Conservation (phyloP, 441 rosid genomes). For the Raphanus hybrid region DNA sequence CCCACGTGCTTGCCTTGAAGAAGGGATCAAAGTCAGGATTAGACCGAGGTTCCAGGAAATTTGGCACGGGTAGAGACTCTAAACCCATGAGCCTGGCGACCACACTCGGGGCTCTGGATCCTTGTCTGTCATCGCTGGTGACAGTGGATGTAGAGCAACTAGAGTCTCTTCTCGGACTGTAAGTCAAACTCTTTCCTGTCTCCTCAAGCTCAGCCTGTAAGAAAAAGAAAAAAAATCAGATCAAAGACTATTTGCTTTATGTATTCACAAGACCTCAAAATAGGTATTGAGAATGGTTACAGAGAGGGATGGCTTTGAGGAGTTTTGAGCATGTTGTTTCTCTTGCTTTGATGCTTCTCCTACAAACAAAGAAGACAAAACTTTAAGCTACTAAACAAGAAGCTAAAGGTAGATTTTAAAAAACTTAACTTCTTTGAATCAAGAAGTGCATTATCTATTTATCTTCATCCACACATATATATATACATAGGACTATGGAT, state of each 20-base stretch:
- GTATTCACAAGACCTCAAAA: background rate
- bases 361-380: conserved; percentile 25
- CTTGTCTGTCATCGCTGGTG: conserved; percentile 72
- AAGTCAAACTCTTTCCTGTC: conserved; percentile 49
- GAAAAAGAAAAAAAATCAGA: conserved; percentile 21
- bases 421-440: background rate
- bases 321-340: conserved; percentile 50
- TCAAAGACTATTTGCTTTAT: conserved; percentile 1
- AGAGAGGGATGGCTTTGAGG: conserved; percentile 46
- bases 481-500: background rate
- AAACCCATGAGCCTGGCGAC: conserved; percentile 98
- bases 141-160: conserved; percentile 66
- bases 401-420: background rate
- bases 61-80: conserved; percentile 72
- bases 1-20: conserved; percentile 48
- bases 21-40: conserved; percentile 45
- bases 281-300: conserved; percentile 47
- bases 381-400: conserved; percentile 19
- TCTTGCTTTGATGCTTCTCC: conserved; percentile 54
- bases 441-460: conserved; percentile 5
- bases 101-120: conserved; percentile 75
- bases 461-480: conserved; percentile 7
- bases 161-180: conserved; percentile 59
- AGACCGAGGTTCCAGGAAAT: conserved; percentile 48
- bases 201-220: conserved; percentile 59